Evolutionary conservation across 495 filamentous ascomycete species (phyloP).

Genomic region (Penicillium robsamsonii): DNA sequence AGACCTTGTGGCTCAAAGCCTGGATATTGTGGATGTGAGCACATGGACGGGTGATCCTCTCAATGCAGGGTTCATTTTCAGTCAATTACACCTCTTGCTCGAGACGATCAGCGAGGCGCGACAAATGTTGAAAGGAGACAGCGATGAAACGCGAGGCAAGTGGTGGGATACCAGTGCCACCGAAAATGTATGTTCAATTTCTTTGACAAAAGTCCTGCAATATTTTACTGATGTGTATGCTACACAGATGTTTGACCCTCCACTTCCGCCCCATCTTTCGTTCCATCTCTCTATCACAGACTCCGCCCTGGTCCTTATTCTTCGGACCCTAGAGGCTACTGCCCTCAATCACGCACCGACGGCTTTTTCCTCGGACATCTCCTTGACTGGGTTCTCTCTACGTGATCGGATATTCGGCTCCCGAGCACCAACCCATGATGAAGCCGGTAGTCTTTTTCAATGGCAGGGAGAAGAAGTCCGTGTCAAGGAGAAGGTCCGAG

Average conservation of each 20-base stretch:
- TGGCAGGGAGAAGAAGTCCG: constrained; percentile 70
- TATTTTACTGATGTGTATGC: neutral
- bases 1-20: constrained; percentile 69
- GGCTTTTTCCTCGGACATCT: constrained; percentile 53
- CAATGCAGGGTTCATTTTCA: constrained; percentile 67
- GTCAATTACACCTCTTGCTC: constrained; percentile 73
- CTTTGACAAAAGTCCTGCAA: neutral
- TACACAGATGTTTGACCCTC: constrained; percentile 53
- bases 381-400: constrained; percentile 56
- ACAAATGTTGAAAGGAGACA: constrained; percentile 47
- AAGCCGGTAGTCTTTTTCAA: constrained; percentile 68
- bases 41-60: constrained; percentile 60
- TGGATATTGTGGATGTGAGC: constrained; percentile 77
- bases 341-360: constrained; percentile 58
- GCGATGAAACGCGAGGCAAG: constrained; percentile 47
- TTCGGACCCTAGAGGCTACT: constrained; percentile 73
- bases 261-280: constrained; percentile 57
- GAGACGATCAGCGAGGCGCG: constrained; percentile 72
- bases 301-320: constrained; percentile 69
- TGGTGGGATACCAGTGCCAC: constrained; percentile 59
- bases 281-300: constrained; percentile 79
- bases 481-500: constrained; percentile 84
- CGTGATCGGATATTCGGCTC: constrained; percentile 54
- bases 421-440: constrained; percentile 71
- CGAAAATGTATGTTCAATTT: constrained; percentile 44